phyloP scores from a whole-genome alignment of 2,329 filamentous ascomycete genomes.

The Colletotrichum sp. region DNA sequence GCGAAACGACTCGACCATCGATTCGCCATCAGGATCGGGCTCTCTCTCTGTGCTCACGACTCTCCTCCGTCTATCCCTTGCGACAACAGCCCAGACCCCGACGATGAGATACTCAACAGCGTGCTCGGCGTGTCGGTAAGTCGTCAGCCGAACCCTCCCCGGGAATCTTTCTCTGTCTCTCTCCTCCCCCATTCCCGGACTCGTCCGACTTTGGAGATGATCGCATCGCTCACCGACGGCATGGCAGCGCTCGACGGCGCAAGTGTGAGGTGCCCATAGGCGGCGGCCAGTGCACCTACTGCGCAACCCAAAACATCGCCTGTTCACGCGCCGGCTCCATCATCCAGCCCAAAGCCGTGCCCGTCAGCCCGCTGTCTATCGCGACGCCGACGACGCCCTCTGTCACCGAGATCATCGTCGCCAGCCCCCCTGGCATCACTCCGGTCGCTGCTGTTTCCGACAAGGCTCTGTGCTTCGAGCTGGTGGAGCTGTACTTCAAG shows the following conservation, averaged over 20 bases:
- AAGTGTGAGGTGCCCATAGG: slow-evolving; percentile 21
- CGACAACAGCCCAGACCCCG: neutral
- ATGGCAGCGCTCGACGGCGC: slow-evolving; percentile 20
- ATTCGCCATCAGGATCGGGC: neutral
- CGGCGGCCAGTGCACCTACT: slow-evolving; percentile 23
- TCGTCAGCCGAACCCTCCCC: neutral
- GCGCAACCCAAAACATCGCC: slow-evolving; percentile 20
- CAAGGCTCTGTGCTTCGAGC: slow-evolving; percentile 24
- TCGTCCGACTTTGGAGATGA: neutral
- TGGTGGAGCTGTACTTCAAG: slow-evolving; percentile 36
- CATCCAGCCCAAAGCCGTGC: slow-evolving; percentile 21
- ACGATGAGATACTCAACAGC: slow-evolving; percentile 24
- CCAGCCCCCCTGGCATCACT: slow-evolving; percentile 9
- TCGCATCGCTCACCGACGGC: neutral
- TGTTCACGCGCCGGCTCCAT: slow-evolving; percentile 23
- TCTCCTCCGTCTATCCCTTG: neutral
- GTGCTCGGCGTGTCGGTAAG: slow-evolving; percentile 25
- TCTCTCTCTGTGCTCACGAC: neutral
- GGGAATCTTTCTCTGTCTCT: neutral
- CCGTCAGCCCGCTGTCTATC: slow-evolving; percentile 13
- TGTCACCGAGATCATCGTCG: slow-evolving; percentile 14
- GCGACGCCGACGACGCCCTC: slow-evolving; percentile 12
- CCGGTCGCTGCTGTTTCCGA: slow-evolving; percentile 19
- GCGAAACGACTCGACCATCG: neutral
- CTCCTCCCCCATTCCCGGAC: neutral